Percentiles rank a stretch among this genome's conserved stretches.
These are phyloP conservation scores for Cercospora zeae-maydis DNA, from an alignment of 2,329 filamentous ascomycete genomes.

Conservation along the genomic window DNA sequence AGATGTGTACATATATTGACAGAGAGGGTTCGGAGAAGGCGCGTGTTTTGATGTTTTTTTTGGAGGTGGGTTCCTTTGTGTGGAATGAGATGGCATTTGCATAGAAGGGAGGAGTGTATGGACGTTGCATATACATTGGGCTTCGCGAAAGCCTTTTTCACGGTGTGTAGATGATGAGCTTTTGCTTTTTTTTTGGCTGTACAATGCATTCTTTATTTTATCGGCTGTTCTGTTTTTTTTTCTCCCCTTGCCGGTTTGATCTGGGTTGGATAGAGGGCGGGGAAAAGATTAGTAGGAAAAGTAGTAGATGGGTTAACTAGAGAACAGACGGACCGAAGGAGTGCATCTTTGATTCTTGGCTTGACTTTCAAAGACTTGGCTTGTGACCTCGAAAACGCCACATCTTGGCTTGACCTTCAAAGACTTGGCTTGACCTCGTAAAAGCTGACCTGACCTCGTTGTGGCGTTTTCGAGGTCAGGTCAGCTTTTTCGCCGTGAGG, in stretches of 20 bases:
- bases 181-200: background rate
- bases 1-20: background rate
- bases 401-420: too few relatives aligned
- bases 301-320: too few relatives aligned
- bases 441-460: background rate
- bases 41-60: background rate
- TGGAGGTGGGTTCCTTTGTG: background rate
- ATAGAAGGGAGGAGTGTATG: background rate
- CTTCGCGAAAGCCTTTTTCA: too few relatives aligned
- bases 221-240: background rate
- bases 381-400: too few relatives aligned
- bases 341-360: background rate
- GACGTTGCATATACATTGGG: background rate
- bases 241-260: too few relatives aligned
- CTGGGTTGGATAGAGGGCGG: too few relatives aligned
- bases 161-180: background rate
- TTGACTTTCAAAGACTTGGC: too few relatives aligned
- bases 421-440: background rate
- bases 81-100: background rate
- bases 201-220: background rate
- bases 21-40: background rate
- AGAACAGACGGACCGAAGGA: too few relatives aligned
- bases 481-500: background rate
- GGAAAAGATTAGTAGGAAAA: background rate
- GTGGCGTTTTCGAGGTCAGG: background rate